These are phyloP conservation scores for Kodamaea sp. DNA, from an alignment of 1,139 yeast genomes.

Conservation along the genomic window DNA sequence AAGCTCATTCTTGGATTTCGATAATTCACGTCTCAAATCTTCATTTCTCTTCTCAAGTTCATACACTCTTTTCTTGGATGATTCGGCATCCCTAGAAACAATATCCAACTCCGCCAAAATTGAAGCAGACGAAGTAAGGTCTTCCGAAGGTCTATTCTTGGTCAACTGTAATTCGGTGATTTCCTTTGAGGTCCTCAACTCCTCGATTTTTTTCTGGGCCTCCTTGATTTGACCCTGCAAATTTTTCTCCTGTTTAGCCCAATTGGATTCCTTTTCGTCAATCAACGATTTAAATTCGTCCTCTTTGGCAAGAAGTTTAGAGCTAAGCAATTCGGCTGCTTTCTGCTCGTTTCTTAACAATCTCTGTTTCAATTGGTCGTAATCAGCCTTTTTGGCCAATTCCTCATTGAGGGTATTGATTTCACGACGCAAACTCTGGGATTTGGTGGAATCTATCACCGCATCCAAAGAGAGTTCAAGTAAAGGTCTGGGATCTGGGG, in stretches of 20 bases:
- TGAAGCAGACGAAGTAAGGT: constrained; percentile 25
- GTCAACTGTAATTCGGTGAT: constrained; percentile 52
- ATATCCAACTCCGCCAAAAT: constrained; percentile 59
- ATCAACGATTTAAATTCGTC: constrained; percentile 59
- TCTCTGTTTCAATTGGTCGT: constrained; percentile 69
- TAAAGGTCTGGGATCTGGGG: constrained; percentile 90
- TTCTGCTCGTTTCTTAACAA: constrained; percentile 59
- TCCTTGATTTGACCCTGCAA: constrained; percentile 44
- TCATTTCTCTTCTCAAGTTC: constrained; percentile 81
- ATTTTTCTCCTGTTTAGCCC: constrained; percentile 54
- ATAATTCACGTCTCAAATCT: constrained; percentile 65
- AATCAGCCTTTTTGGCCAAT: constrained; percentile 69
- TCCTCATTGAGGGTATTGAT: constrained; percentile 59
- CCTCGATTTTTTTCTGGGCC: constrained; percentile 52
- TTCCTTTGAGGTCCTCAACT: constrained; percentile 56
- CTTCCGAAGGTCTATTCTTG: constrained; percentile 18
- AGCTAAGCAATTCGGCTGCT: constrained; percentile 51
- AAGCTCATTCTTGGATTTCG: constrained; percentile 49
- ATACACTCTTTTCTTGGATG: constrained; percentile 64
- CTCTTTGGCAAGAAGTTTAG: constrained; percentile 55
- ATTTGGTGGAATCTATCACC: constrained; percentile 59
- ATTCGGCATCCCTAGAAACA: constrained; percentile 72
- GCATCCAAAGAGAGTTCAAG: constrained; percentile 72
- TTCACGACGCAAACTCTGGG: constrained; percentile 53
- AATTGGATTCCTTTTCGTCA: constrained; percentile 64